Evolutionary conservation across 257 asterid genomes (phyloP), one percentile per base, ranked within the genome.

Genomic region (Capsicum pubescens): DNA sequence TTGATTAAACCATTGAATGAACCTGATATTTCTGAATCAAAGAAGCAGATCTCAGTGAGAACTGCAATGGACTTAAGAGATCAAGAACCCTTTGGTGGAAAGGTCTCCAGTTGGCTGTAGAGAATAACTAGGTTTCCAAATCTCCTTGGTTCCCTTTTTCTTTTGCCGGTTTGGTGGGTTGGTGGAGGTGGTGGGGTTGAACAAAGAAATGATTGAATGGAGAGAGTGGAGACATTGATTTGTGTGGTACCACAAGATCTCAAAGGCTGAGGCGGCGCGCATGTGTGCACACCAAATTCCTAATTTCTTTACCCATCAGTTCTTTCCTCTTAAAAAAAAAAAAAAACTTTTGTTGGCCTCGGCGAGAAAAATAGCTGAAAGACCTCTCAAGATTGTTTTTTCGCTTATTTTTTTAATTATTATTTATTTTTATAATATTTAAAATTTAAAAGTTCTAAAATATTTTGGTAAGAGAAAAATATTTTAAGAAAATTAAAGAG

Each of bases 101-200:
- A 72, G 48, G 42, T 19, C 81, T 74, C 10, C n/a, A 26, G 14
- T 68, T 39, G 77, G 44, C 55, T 15, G 55, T 52, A 82, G 79
- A 67, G 2, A 48, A 66, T 35, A 6, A 17, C 16, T 19, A 26
- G 48, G 12, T 81, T 63, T 48, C 8, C 39, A 32, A 9, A 36
- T 57, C 26, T 57, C 16, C 8, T 21, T 5, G 82, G 26, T 46
- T 8, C 9, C n/a, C 17, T 21, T 36, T 13, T 36, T 54, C 42
- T 8, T 46, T 81, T 19, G 12, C 32, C 15, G 61, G 64, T 82
- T 81, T 48, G 63, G 77, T 60, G 79, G 84, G 39, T 54, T 55
- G 84, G 76, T 44, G 58, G 60, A 26, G 36, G 83, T 80, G 83
- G 83, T 80, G 83, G 74, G 74, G 74, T 60, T 80, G 83, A 80